These are phyloP conservation scores for Fusarium chlamydosporum DNA, from an alignment of 2,329 filamentous ascomycete genomes.

Conservation along the genomic window DNA sequence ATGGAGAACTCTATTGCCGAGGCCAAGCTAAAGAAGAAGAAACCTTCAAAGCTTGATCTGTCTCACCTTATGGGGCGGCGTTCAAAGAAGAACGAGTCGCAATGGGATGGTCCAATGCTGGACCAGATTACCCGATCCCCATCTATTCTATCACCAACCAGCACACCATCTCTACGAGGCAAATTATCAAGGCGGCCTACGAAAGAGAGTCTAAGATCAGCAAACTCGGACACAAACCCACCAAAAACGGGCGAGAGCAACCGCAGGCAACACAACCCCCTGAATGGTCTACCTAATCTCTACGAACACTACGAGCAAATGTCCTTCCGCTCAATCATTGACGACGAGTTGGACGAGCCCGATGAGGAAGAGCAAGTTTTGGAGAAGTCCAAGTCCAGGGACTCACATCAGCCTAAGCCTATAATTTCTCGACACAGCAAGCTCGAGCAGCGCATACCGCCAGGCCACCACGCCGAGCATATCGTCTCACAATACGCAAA, in stretches of 20 bases:
- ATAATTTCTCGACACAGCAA: conserved; percentile 29
- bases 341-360: conserved; percentile 39
- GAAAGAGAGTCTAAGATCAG: conserved; percentile 55
- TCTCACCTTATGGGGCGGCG: conserved; percentile 59
- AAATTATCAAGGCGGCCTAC: conserved; percentile 56
- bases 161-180: conserved; percentile 50
- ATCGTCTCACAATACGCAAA: conserved; percentile 49
- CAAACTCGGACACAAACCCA: conserved; percentile 41
- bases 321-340: conserved; percentile 62
- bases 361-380: conserved; percentile 32
- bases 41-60: conserved; percentile 66
- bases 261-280: conserved; percentile 46
- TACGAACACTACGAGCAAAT: conserved; percentile 72
- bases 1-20: conserved; percentile 55
- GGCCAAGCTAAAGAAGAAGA: conserved; percentile 55
- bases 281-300: conserved; percentile 63
- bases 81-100: conserved; percentile 52
- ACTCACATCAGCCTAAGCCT: conserved; percentile 33
- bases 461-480: conserved; percentile 41
- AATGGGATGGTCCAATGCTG: conserved; percentile 53
- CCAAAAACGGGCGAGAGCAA: conserved; percentile 50
- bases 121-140: conserved; percentile 60
- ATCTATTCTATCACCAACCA: conserved; percentile 58
- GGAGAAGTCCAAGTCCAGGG: conserved; percentile 29
- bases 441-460: conserved; percentile 32